Evolutionary conservation across 176 grass and related monocot species (phyloP).

Genomic region (Guadua angustifolia): DNA sequence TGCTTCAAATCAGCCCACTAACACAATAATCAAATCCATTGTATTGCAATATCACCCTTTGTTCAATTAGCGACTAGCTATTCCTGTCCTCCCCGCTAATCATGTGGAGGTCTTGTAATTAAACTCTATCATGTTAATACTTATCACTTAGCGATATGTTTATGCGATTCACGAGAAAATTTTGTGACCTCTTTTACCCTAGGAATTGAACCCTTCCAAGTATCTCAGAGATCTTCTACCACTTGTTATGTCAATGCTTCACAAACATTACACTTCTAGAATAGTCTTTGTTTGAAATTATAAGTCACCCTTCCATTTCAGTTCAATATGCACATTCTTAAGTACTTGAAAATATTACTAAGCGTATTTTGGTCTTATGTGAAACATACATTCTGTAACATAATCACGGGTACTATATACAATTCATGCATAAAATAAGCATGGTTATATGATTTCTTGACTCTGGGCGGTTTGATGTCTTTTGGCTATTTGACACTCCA

Average conservation of each 20-base stretch:
- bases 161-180: too few relatives aligned
- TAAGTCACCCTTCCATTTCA: neutral
- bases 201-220: too few relatives aligned
- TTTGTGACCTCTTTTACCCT: too few relatives aligned
- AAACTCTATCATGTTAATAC: too few relatives aligned
- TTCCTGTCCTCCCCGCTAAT: too few relatives aligned
- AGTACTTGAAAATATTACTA: neutral
- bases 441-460: neutral
- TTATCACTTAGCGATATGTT: too few relatives aligned
- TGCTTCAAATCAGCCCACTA: too few relatives aligned
- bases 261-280: neutral
- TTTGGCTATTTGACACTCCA: slow-evolving; percentile 29
- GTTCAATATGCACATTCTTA: neutral
- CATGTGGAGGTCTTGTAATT: too few relatives aligned
- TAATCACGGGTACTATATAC: neutral
- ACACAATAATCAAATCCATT: too few relatives aligned
- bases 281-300: neutral
- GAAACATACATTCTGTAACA: neutral
- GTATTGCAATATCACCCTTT: too few relatives aligned
- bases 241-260: neutral
- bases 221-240: neutral
- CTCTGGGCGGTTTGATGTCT: slow-evolving; percentile 1
- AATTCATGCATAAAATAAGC: neutral
- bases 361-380: neutral
- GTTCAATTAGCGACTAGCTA: too few relatives aligned